A percentile compares a stretch with the other conserved stretches of the same genome.
phyloP scores from a whole-genome alignment of 805 yeast genomes.

The Pichia thaimueangensis region DNA sequence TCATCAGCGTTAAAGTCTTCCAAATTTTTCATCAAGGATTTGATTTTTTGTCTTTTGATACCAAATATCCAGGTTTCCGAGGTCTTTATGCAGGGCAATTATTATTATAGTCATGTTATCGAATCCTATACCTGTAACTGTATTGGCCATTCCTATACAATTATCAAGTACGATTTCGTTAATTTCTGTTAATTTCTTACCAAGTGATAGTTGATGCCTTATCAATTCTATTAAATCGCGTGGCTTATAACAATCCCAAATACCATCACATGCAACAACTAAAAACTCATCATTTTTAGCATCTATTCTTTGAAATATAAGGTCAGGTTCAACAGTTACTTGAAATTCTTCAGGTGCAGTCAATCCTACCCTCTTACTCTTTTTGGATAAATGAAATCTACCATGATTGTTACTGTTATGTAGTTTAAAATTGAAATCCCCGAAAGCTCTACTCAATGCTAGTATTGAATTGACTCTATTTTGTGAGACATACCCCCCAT shows the following conservation, averaged over 20 bases:
- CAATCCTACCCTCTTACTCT: conserved; percentile 23
- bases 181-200: conserved; percentile 53
- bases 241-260: conserved; percentile 69
- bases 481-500: conserved; percentile 55
- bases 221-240: conserved; percentile 47
- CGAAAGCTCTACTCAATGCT: conserved; percentile 54
- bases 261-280: conserved; percentile 75
- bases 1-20: conserved; percentile 20
- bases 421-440: conserved; percentile 56
- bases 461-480: conserved; percentile 55
- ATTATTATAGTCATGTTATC: conserved; percentile 78
- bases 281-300: conserved; percentile 63
- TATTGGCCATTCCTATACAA: conserved; percentile 64
- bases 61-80: conserved; percentile 46
- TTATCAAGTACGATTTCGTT: conserved; percentile 55
- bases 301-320: conserved; percentile 45
- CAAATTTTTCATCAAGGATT: conserved; percentile 32
- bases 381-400: conserved; percentile 17
- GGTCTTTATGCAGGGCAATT: conserved; percentile 48
- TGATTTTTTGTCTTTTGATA: conserved; percentile 42
- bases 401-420: conserved; percentile 24
- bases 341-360: conserved; percentile 64
- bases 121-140: conserved; percentile 71
- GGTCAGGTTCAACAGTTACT: conserved; percentile 76
- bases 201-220: conserved; percentile 51